A percentile compares a stretch with the other conserved stretches of the same genome.
phyloP scores from a whole-genome alignment of 306 rosid species.

The Cucurbita argyrosperma region DNA sequence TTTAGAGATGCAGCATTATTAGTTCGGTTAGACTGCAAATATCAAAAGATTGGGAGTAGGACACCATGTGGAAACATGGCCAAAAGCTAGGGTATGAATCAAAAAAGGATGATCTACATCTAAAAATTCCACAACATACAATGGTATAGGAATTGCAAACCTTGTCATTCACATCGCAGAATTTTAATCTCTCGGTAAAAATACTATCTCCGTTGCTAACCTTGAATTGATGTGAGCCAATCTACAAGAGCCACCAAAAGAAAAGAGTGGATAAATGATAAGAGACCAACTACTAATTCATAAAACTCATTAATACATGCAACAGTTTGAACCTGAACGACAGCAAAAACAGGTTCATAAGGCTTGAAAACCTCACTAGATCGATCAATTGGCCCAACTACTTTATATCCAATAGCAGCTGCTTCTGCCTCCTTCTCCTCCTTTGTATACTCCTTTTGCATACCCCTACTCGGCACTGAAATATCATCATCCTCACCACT shows the following conservation, averaged over 20 bases:
- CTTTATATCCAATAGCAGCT: conserved; percentile 53
- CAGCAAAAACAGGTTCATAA: conserved; percentile 63
- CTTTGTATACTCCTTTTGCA: conserved; percentile 37
- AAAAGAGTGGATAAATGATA: background rate
- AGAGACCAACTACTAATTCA: background rate
- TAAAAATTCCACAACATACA: background rate
- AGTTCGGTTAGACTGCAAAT: background rate
- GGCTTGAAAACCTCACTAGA: conserved; percentile 49
- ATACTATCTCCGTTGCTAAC: conserved; percentile 74
- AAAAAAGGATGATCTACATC: background rate
- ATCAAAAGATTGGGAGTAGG: background rate
- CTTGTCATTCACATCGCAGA: conserved; percentile 86
- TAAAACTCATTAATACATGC: background rate
- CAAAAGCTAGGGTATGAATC: background rate
- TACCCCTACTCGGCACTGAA: conserved; percentile 11
- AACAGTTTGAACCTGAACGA: conserved; percentile 49
- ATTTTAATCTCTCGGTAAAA: conserved; percentile 76
- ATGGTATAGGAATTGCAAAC: conserved; percentile 22
- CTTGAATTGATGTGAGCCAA: conserved; percentile 93
- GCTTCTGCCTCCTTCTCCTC: conserved; percentile 79
- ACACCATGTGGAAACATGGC: background rate
- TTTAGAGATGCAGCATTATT: background rate
- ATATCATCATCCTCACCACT: conserved; percentile 32
- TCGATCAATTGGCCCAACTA: conserved; percentile 43
- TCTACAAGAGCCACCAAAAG: conserved; percentile 14